A percentile compares a stretch with the other conserved stretches of the same genome.
These are phyloP conservation scores for Hansenula lynferdii DNA, from an alignment of 1,139 yeast genomes.

Conservation along the genomic window DNA sequence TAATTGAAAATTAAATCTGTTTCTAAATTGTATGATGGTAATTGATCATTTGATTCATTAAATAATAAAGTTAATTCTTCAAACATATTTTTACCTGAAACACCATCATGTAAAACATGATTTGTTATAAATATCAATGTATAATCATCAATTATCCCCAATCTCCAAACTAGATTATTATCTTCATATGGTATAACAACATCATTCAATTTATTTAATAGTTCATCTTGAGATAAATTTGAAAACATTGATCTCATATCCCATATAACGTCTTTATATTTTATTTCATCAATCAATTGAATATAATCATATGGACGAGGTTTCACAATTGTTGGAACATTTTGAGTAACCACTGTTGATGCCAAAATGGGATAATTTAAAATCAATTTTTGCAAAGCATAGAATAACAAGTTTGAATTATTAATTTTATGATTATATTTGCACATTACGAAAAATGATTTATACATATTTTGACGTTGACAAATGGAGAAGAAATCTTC, in stretches of 20 bases:
- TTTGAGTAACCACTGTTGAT: background rate
- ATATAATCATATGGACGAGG: constrained; percentile 1
- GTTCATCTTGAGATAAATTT: background rate
- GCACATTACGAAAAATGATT: background rate
- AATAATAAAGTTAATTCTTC: background rate
- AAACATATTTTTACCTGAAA: background rate
- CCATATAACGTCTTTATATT: background rate
- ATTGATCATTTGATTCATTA: background rate
- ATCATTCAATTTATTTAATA: background rate
- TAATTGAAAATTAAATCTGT: background rate
- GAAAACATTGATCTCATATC: background rate
- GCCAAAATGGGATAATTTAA: background rate
- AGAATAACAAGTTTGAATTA: background rate
- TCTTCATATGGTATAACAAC: background rate
- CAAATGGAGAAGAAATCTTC: constrained; percentile 3
- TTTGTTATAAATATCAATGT: background rate
- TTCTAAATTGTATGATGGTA: background rate
- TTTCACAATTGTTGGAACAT: background rate
- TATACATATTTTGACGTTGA: constrained; percentile 3
- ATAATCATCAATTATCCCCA: background rate
- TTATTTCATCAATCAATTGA: background rate
- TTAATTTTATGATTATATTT: background rate
- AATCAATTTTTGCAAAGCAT: background rate
- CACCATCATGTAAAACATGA: constrained; percentile 1
- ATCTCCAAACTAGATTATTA: background rate